phyloP scores from a whole-genome alignment of 2,329 filamentous ascomycete species.

The Talaromyces sp. region DNA sequence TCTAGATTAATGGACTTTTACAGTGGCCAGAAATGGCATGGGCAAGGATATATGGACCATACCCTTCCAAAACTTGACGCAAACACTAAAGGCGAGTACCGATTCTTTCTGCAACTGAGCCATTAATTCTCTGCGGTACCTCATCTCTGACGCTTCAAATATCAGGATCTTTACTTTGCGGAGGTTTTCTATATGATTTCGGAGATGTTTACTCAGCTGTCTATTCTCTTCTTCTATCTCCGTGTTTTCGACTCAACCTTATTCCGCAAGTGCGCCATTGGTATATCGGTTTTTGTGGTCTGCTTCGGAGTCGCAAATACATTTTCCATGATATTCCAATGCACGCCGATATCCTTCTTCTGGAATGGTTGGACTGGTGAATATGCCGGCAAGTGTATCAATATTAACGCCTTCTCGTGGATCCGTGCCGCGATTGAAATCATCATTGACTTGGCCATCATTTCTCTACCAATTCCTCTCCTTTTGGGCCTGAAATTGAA shows the following conservation, averaged over 20 bases:
- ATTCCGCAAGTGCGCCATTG: conserved; percentile 44
- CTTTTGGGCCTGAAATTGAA: conserved; percentile 44
- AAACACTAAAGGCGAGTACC: conserved; percentile 13
- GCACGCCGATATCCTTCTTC: conserved; percentile 42
- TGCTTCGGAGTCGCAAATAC: conserved; percentile 44
- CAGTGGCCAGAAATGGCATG: conserved; percentile 41
- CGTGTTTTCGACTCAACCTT: conserved; percentile 49
- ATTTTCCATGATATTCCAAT: conserved; percentile 27
- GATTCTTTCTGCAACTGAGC: neutral
- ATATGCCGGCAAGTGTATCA: conserved; percentile 48
- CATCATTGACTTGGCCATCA: conserved; percentile 51
- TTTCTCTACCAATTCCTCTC: conserved; percentile 50
- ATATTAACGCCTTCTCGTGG: conserved; percentile 51
- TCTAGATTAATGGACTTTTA: neutral
- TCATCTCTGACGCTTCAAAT: neutral
- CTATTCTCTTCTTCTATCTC: conserved; percentile 55
- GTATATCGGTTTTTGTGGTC: conserved; percentile 49
- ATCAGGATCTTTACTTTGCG: conserved; percentile 24
- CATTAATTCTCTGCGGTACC: no score
- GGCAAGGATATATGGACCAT: conserved; percentile 48
- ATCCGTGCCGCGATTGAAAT: conserved; percentile 55
- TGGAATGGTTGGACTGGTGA: conserved; percentile 55
- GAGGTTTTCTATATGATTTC: conserved; percentile 48
- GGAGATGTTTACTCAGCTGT: conserved; percentile 49
- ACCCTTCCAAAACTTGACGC: conserved; percentile 41